phyloP scores from a whole-genome alignment of 495 filamentous ascomycete species.

The Schizothecium vesticola region DNA sequence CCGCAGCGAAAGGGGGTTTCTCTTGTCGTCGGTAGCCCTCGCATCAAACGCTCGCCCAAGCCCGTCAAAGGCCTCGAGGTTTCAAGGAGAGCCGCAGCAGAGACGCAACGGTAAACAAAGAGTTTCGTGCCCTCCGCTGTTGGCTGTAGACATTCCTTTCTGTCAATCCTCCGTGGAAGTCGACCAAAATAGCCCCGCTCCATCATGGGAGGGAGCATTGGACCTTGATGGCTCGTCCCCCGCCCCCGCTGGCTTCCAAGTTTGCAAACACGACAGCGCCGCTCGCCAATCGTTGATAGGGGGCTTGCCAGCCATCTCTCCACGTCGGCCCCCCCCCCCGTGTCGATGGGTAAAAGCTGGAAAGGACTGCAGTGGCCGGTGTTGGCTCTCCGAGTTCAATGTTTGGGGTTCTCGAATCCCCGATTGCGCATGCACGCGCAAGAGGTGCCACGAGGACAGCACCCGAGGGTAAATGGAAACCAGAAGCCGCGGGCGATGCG shows the following conservation, averaged over 20 bases:
- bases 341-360: background rate
- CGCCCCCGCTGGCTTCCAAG: background rate
- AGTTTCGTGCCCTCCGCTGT: background rate
- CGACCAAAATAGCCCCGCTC: constrained; percentile 9
- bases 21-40: constrained; percentile 1
- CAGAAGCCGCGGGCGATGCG: background rate
- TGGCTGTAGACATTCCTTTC: background rate
- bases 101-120: background rate
- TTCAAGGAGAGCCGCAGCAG: constrained; percentile 4
- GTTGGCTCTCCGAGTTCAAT: background rate
- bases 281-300: background rate
- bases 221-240: background rate
- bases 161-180: background rate
- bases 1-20: constrained; percentile 1
- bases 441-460: constrained; percentile 1
- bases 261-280: background rate
- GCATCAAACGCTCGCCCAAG: constrained; percentile 11
- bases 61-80: constrained; percentile 3
- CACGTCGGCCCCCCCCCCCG: background rate
- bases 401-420: background rate
- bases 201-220: background rate
- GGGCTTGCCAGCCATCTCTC: background rate
- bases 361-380: background rate
- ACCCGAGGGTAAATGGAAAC: constrained; percentile 3
- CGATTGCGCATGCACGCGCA: background rate